phyloP scores from a whole-genome alignment of 129 eudicot species.

The Flaveria ramosissima region DNA sequence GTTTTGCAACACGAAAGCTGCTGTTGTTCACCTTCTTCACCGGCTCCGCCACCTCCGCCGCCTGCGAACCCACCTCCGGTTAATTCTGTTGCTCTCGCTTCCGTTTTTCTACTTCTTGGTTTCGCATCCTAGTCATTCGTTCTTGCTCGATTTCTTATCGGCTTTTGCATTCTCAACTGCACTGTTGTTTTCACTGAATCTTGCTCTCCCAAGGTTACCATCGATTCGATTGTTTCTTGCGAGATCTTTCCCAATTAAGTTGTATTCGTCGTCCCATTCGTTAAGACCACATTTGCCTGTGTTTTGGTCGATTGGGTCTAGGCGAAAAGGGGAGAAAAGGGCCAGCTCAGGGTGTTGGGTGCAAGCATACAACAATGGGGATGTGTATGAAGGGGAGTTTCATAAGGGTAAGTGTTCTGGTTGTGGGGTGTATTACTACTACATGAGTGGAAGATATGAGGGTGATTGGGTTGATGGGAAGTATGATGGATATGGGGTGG shows the following conservation, averaged over 20 bases:
- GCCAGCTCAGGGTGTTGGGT: constrained; percentile 80
- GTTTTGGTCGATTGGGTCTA: constrained; percentile 89
- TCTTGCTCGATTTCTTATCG: constrained; percentile 80
- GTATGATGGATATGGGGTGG: constrained; percentile 92
- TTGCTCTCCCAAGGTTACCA: constrained; percentile 80
- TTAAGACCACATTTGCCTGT: constrained; percentile 66
- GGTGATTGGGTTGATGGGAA: constrained; percentile 99
- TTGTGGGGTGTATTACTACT: constrained; percentile 90
- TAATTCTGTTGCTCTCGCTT: constrained; percentile 61
- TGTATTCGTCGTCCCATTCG: constrained; percentile 32
- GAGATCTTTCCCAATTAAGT: constrained; percentile 68
- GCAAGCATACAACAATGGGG: constrained; percentile 90
- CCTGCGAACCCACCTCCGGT: constrained; percentile 59
- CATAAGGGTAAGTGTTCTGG: constrained; percentile 95
- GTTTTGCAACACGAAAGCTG: constrained; percentile 39
- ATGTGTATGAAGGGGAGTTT: constrained; percentile 95
- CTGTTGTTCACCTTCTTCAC: constrained; percentile 39
- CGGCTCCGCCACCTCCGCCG: constrained; percentile 69
- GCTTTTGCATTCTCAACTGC: constrained; percentile 91
- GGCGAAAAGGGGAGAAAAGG: constrained; percentile 57
- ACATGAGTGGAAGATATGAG: constrained; percentile 95
- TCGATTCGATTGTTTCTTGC: constrained; percentile 72
- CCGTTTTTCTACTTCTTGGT: constrained; percentile 89
- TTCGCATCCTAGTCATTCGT: constrained; percentile 78
- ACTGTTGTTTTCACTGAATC: constrained; percentile 72